Base-by-base conservation (phyloP, 1,284 basidiomycete genomes). In the Kalmanozyma brasiliensis region DNA sequence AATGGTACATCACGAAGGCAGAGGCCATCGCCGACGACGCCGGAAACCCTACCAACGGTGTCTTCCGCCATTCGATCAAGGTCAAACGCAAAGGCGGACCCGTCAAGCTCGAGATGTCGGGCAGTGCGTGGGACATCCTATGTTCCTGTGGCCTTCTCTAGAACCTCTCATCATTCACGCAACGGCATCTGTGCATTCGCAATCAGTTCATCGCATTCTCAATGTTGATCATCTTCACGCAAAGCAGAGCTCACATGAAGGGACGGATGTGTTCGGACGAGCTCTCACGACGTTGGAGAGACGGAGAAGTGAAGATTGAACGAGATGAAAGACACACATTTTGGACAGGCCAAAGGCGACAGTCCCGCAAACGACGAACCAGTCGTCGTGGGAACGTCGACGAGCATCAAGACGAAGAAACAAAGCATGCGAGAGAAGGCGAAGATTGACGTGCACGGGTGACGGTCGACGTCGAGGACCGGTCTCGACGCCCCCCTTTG, bases 1-100 rank as follows among this genome's bases (percentile, higher is more conserved):
- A 86, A 70, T 98, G 94, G 94, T 93, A 88, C 86, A 94, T 96
- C 20, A 52, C 44, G 47, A 64, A 51, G 30, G 44, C 59, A 14
- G 51, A 68, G 24, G 65, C 65, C 14, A 68, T 68, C 33, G 59
- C 65, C 10, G 47, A 59, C 23, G 51, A 68, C n/a, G 55, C 55
- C 4, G 55, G 35, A 16, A 49, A 45, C 13, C 42, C 49, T 23
- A 23, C 60, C 32, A 24, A 61, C 13, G 55, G 59, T 6, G 43
- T 52, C 19, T 62, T 68, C 42, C 51, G 66, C 26, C 66, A 69
- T 36, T 64, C 66, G 7, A 69, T 69, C 61, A 64, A 49, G 43
- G 45, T 69, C 40, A 64, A 60, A 26, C 36, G 66, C 34, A 47
- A 24, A 19, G 66, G 66, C 9, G 66, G 66, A 4, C 56, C 66